These are phyloP conservation scores for Phytophthora brassicae DNA, from an alignment of 352 stramenopile genomes.

Conservation along the genomic window DNA sequence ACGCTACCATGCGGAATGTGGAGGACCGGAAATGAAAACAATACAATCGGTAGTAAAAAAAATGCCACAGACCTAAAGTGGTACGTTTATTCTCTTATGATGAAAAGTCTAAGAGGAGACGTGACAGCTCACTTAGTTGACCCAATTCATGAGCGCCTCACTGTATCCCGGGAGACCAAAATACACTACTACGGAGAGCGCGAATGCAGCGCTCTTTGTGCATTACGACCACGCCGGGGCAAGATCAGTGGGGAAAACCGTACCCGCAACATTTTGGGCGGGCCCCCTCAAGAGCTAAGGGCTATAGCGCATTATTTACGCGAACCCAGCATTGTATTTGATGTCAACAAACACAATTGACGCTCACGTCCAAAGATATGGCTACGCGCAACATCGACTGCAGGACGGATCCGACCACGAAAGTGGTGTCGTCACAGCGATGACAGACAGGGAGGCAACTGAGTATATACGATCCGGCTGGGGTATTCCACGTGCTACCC, in stretches of 20 bases:
- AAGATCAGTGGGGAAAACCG: not conserved
- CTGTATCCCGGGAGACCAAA: not conserved
- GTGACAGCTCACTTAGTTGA: not conserved
- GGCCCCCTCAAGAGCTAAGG: not conserved
- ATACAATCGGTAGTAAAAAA: not conserved
- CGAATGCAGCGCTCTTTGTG: not conserved
- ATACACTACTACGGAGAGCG: not conserved
- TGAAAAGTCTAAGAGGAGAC: not conserved
- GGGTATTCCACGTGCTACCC: not conserved
- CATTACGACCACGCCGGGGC: not conserved
- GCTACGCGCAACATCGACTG: not conserved
- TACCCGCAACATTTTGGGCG: not conserved
- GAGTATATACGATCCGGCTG: not conserved
- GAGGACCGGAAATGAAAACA: not conserved
- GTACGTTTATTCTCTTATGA: not conserved
- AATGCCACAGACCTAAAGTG: not conserved
- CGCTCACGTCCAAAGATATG: slow-evolving; percentile 1
- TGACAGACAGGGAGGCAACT: not conserved
- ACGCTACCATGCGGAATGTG: not conserved
- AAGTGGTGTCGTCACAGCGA: not conserved
- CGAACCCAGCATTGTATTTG: not conserved
- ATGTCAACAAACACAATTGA: not conserved
- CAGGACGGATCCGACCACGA: slow-evolving; percentile 1
- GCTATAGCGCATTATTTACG: slow-evolving; percentile 1
- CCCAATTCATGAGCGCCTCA: not conserved